Evolutionary conservation across 2,329 filamentous ascomycete genomes (phyloP).

Genomic region (Cordyceps farinosa): DNA sequence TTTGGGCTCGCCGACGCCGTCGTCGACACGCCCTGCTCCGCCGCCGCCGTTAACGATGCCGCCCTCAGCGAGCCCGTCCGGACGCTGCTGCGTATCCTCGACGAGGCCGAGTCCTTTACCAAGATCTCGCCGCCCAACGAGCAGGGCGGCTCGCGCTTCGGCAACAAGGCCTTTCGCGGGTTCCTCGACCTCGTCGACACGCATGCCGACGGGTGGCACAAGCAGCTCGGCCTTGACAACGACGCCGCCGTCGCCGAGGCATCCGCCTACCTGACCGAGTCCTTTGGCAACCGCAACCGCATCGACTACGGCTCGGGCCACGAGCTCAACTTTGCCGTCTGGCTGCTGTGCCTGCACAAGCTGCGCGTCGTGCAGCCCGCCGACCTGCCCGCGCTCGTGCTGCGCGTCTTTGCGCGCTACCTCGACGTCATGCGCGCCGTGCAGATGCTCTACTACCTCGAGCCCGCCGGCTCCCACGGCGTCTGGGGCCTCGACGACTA

Average conservation of each 20-base stretch:
- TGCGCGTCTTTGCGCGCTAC: constrained; percentile 79
- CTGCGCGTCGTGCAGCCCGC: constrained; percentile 58
- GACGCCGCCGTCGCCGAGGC: constrained; percentile 58
- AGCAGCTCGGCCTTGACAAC: constrained; percentile 50
- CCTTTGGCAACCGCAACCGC: constrained; percentile 79
- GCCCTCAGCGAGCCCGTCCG: constrained; percentile 58
- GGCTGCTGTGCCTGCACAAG: constrained; percentile 91
- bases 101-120: constrained; percentile 65
- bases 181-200: constrained; percentile 69
- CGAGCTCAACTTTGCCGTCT: constrained; percentile 95
- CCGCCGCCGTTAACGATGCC: constrained; percentile 46
- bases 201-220: constrained; percentile 60
- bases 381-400: constrained; percentile 71
- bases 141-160: constrained; percentile 84
- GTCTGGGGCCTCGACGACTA: constrained; percentile 99
- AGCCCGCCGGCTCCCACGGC: constrained; percentile 93
- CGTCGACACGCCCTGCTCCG: constrained; percentile 62
- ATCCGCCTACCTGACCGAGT: constrained; percentile 74
- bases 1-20: constrained; percentile 84
- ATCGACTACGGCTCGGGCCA: constrained; percentile 98
- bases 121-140: constrained; percentile 74
- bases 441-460: constrained; percentile 91
- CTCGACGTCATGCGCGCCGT: constrained; percentile 81
- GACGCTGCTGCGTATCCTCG: constrained; percentile 66
- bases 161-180: constrained; percentile 84